Base-by-base conservation (phyloP, 2,329 filamentous ascomycete species). In the Moelleriella libera region DNA sequence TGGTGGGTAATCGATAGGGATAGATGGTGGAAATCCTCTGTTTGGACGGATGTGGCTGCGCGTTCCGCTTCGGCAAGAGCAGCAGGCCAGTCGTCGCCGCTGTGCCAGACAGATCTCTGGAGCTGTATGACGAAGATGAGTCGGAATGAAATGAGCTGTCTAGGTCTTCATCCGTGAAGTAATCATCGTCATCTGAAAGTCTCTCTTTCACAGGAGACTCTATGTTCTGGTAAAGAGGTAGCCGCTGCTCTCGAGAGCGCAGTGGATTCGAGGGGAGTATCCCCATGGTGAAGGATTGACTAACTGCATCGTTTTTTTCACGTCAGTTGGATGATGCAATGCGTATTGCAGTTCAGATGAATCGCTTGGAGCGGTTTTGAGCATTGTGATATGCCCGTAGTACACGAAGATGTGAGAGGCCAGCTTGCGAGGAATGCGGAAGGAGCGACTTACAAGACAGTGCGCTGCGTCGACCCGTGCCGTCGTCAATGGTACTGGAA, bases 1-100 rank as follows among this genome's bases (percentile, higher is more conserved):
- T 83, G 58, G 82, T 80, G 6, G 85, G 85, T 41, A 89, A 65
- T 32, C 80, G 73, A 56, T 84, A 85, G 46, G 65, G 66, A 46
- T 66, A 67, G n/a, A 56, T 51, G 63, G 62, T 37, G 8, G 39
- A 43, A 21, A 31, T 34, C 21, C 41, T 42, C 14, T 44, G 48
- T 21, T 21, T 21, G 21, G 21, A 21, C 21, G 5, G 32, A 41
- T 6, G 14, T 12, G 8, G 34, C 8, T 37, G 44, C 8, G 39
- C 7, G 29, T 41, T 47, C 21, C 45, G 49, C 46, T 65, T 71
- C 3, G 68, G 64, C 40, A 70, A 58, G 59, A 76, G 72, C 34
- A 71, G 61, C 6, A 68, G 59, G 48, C 66, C 63, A 9, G 65
- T 67, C 3, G 67, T 62, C 8, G 64, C 59, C 8, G 64, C 59